Evolutionary conservation across 306 rosid genomes (phyloP), one percentile per base, ranked within the genome.

Genomic region (Mimosa bimucronata): DNA sequence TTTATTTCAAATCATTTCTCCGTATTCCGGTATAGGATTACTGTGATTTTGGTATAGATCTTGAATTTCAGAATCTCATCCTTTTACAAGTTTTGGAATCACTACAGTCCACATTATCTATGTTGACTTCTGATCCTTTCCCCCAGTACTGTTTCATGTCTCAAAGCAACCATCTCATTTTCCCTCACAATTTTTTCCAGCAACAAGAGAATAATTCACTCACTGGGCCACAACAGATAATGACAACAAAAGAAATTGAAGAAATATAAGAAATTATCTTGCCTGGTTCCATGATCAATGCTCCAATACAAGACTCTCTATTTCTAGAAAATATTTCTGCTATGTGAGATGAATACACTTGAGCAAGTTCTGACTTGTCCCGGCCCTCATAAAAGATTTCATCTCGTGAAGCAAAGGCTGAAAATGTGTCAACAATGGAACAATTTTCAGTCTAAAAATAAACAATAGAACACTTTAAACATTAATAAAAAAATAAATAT

Each of bases 241-340:
- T 80, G 73, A 28, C 23, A 62, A 68, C 60, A 72, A 82, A 65
- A 68, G 60, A 57, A 64, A 42, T 53, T 42, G n/a, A 41, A 41
- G 65, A 45, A 66, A 76, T 68, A 69, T 75, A 60, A 69, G 21
- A 19, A 81, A 61, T 37, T 55, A 65, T 84, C 94, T 88, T 90
- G 89, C 98, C 96, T 92, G 98, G 98, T 77, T 92, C 98, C 46
- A 95, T 84, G 71, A 95, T 89, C 81, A 95, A 77, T 42, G 97
- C 98, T 79, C 93, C 98, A 76, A 95, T 73, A 26, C 68, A 73
- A 6, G 72, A 76, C 79, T 89, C 88, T 52, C 81, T 86, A 71
- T 84, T 79, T 77, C 84, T 83, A 75, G 92, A 89, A 83, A 95
- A 80, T 28, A 79, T 86, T 73, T 81, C 65, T 58, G 92, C 84